Evolutionary conservation across 2,329 filamentous ascomycete genomes (phyloP).

Genomic region (Hypoxylon sp.): DNA sequence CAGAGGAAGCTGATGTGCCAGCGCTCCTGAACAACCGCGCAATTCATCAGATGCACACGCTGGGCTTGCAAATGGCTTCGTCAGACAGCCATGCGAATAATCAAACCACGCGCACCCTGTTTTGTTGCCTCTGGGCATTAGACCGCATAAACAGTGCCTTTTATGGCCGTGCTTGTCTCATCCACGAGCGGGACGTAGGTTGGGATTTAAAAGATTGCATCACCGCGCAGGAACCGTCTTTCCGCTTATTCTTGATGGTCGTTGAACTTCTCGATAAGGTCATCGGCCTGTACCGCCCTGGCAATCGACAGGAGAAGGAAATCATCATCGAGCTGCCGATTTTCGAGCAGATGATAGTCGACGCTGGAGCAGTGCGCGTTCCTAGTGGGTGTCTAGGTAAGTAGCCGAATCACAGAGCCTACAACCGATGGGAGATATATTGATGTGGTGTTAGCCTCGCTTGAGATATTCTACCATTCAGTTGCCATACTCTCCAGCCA

Average conservation of each 20-base stretch:
- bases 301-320: constrained; percentile 56
- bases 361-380: constrained; percentile 59
- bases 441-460: constrained; percentile 56
- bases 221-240: constrained; percentile 59
- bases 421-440: neutral
- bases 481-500: constrained; percentile 69
- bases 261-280: constrained; percentile 65
- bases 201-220: constrained; percentile 61
- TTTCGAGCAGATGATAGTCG: constrained; percentile 64
- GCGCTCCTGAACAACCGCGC: constrained; percentile 62
- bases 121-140: constrained; percentile 67
- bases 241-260: constrained; percentile 64
- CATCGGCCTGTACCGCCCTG: constrained; percentile 66
- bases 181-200: constrained; percentile 68
- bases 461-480: constrained; percentile 70
- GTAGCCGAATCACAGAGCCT: constrained; percentile 20
- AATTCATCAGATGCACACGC: constrained; percentile 64
- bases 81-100: constrained; percentile 47
- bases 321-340: constrained; percentile 63
- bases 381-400: constrained; percentile 59
- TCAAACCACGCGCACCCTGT: constrained; percentile 55
- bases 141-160: constrained; percentile 67
- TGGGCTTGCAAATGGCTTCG: constrained; percentile 61
- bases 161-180: constrained; percentile 65
- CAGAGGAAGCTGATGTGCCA: constrained; percentile 63